Percentiles rank a stretch among this genome's conserved stretches.
These are phyloP conservation scores for Basipetospora chlamydospora DNA, from an alignment of 2,329 filamentous ascomycete genomes.

Conservation along the genomic window DNA sequence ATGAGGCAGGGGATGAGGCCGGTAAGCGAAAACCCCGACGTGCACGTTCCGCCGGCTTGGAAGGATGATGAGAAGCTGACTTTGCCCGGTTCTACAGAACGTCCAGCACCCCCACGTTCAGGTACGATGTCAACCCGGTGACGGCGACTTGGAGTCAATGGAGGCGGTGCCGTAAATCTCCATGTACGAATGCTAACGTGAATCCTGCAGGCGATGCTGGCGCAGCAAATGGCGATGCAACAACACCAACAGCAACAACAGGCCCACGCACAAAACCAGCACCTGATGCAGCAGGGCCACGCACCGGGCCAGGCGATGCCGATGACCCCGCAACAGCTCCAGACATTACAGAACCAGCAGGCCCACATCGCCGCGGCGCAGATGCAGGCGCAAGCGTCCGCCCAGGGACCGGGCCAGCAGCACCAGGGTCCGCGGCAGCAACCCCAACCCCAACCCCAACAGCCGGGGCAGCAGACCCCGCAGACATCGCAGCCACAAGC, in stretches of 20 bases:
- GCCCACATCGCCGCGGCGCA: conserved; percentile 7
- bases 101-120: conserved; percentile 11
- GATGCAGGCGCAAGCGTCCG: conserved; percentile 11
- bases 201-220: conserved; percentile 20
- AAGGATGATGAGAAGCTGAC: not conserved
- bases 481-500: conserved; percentile 32
- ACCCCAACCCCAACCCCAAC: conserved; percentile 14
- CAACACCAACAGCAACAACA: conserved; percentile 19
- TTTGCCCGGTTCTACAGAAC: conserved; percentile 5
- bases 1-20: conserved; percentile 29
- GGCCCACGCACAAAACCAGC: conserved; percentile 17
- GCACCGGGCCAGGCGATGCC: conserved; percentile 31
- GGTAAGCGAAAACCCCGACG: conserved; percentile 18
- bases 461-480: conserved; percentile 27
- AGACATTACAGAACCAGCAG: conserved; percentile 6
- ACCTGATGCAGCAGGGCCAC: conserved; percentile 25
- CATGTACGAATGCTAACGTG: not conserved
- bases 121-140: conserved; percentile 5
- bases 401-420: conserved; percentile 11
- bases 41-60: not conserved
- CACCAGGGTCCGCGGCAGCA: conserved; percentile 6
- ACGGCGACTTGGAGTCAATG: not conserved
- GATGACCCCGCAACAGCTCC: conserved; percentile 27
- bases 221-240: conserved; percentile 31
- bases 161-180: too few relatives aligned